A percentile compares a stretch with the other conserved stretches of the same genome.
Conservation (phyloP, 2,329 filamentous ascomycete species). For the Sarocladium strictum region DNA sequence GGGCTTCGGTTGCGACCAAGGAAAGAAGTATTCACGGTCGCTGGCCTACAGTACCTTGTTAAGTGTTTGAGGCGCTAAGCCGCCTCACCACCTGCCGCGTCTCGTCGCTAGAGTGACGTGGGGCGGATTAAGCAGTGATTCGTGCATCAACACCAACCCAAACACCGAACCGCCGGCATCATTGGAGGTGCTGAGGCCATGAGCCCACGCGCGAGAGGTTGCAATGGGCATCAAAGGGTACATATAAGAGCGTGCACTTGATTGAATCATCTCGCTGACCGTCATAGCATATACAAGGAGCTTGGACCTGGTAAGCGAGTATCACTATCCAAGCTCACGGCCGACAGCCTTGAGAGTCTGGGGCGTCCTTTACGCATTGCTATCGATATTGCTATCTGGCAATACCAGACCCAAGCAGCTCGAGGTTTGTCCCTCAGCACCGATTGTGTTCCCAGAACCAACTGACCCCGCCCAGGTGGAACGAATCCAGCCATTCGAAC, state of each 20-base stretch:
- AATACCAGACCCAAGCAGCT: conserved; percentile 85
- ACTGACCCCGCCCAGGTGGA: conserved; percentile 49
- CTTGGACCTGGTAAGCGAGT: conserved; percentile 76
- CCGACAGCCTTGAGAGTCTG: conserved; percentile 66
- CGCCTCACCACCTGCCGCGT: not conserved
- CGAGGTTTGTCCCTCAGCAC: conserved; percentile 49
- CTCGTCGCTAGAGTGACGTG: conserved; percentile 24
- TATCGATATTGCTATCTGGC: conserved; percentile 95
- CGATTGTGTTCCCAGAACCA: conserved; percentile 7
- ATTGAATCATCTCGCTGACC: not conserved
- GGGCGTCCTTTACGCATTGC: conserved; percentile 76
- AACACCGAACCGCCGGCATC: not conserved
- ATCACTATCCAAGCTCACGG: conserved; percentile 75
- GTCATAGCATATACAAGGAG: conserved; percentile 75
- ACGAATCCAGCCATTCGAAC: conserved; percentile 86
- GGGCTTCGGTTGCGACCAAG: no score
- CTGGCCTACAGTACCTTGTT: no score
- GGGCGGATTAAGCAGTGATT: conserved; percentile 12
- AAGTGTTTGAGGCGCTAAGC: no score
- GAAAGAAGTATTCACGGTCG: no score
- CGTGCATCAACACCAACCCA: conserved; percentile 13
- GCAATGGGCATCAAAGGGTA: conserved; percentile 64
- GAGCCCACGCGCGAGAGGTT: not conserved
- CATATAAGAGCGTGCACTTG: conserved; percentile 9
- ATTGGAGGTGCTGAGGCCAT: conserved; percentile 11